Evolutionary conservation across 306 rosid species (phyloP).

Genomic region (Carpinus viminea): DNA sequence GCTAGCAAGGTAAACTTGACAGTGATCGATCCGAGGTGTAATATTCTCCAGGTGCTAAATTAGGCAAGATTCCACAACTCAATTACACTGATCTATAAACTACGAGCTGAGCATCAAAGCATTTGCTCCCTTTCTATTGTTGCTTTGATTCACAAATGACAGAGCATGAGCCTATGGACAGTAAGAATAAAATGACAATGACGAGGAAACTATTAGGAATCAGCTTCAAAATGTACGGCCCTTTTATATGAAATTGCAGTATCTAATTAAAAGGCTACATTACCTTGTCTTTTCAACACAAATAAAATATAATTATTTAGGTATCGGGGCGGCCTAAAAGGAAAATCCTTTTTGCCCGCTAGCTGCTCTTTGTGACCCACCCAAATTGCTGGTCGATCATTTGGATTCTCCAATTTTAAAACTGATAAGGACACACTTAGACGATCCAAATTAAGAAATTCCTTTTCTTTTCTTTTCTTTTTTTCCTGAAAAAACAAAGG

Average conservation of each 20-base stretch:
- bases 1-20: too few species aligned
- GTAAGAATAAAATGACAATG: too few species aligned
- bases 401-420: slow-evolving; percentile 7
- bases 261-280: background rate
- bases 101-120: background rate
- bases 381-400: slow-evolving; percentile 19
- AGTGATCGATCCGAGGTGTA: too few species aligned
- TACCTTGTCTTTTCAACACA: slow-evolving; percentile 24
- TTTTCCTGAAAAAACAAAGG: background rate
- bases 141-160: background rate
- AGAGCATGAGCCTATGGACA: background rate
- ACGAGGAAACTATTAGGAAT: too few species aligned
- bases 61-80: background rate
- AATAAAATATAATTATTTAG: slow-evolving; percentile 2
- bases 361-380: slow-evolving; percentile 28
- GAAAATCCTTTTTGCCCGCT: slow-evolving; percentile 38
- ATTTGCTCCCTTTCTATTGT: background rate
- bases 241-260: background rate
- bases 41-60: background rate
- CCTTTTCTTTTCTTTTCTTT: background rate
- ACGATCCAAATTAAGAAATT: slow-evolving; percentile 16
- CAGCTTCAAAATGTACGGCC: too few species aligned
- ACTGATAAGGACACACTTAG: slow-evolving; percentile 6
- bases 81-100: background rate
- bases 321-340: slow-evolving; percentile 31